A percentile compares a stretch with the other conserved stretches of the same genome.
These are phyloP conservation scores for Podaxis sp. DNA, from an alignment of 768 basidiomycete genomes.

Conservation along the genomic window DNA sequence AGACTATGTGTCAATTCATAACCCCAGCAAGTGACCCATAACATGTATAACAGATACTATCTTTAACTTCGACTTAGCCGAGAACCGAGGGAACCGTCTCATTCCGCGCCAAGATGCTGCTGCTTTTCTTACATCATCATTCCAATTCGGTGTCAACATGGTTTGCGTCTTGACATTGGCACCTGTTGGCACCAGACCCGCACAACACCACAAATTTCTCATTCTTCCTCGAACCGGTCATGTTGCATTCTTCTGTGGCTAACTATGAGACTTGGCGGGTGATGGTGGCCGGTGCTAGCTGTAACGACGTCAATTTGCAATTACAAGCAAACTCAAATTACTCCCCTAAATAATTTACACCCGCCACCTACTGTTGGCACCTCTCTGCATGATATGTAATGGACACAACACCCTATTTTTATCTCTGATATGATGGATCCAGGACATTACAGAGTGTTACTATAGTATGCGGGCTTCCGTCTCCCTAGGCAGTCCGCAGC, in stretches of 20 bases:
- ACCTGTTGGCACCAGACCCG: not conserved
- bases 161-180: not conserved
- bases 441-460: not conserved
- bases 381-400: not conserved
- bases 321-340: not conserved
- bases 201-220: not conserved
- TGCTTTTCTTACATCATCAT: not conserved
- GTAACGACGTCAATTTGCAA: not conserved
- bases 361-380: not conserved
- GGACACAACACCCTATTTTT: not conserved
- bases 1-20: not conserved
- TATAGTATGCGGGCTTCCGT: not conserved
- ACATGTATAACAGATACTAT: not conserved
- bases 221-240: not conserved
- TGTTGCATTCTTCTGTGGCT: not conserved
- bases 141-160: not conserved
- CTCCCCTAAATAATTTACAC: not conserved
- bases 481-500: not conserved
- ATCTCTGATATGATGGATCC: not conserved
- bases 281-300: not conserved
- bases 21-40: not conserved
- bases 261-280: not conserved
- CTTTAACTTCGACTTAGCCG: not conserved
- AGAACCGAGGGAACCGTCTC: conserved; percentile 1
- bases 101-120: not conserved